Conservation (phyloP, 352 stramenopile genomes). For the Saprolegnia parasitica region DNA sequence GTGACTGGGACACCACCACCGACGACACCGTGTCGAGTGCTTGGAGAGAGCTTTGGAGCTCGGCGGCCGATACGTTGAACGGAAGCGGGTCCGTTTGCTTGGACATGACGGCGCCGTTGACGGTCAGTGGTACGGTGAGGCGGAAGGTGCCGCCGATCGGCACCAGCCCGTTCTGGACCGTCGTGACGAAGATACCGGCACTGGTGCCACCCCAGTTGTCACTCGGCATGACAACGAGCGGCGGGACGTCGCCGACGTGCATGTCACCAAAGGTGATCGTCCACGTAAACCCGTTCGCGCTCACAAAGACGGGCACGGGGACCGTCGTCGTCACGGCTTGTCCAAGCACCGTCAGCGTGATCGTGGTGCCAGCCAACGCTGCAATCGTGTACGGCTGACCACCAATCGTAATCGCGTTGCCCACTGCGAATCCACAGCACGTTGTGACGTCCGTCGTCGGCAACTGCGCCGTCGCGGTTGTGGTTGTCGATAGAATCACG, state of each 20-base stretch:
- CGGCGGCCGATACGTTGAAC: conserved; percentile 78
- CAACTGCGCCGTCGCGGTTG: conserved; percentile 5
- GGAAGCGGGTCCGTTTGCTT: conserved; percentile 83
- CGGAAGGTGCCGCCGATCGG: conserved; percentile 91
- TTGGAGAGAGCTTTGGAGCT: conserved; percentile 86
- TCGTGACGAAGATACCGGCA: conserved; percentile 75
- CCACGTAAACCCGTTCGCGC: conserved; percentile 67
- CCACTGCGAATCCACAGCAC: conserved; percentile 26
- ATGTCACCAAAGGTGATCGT: conserved; percentile 63
- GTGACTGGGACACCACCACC: conserved; percentile 79
- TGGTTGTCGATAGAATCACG: conserved; percentile 18
- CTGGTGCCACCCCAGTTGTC: conserved; percentile 94
- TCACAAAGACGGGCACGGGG: conserved; percentile 60
- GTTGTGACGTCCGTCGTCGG: conserved; percentile 24
- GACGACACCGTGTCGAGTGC: conserved; percentile 79
- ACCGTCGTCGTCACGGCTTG: conserved; percentile 31
- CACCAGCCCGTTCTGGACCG: conserved; percentile 77
- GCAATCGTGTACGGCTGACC: conserved; percentile 41
- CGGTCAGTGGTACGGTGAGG: conserved; percentile 32
- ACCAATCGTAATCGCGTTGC: conserved; percentile 53
- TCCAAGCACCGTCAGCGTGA: conserved; percentile 34
- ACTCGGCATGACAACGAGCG: conserved; percentile 77
- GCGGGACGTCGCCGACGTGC: conserved; percentile 77
- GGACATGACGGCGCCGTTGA: conserved; percentile 48
- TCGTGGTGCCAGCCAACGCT: conserved; percentile 13